Base-by-base conservation (phyloP, 148 eudicot genomes). In the Amaranthus palmeri region DNA sequence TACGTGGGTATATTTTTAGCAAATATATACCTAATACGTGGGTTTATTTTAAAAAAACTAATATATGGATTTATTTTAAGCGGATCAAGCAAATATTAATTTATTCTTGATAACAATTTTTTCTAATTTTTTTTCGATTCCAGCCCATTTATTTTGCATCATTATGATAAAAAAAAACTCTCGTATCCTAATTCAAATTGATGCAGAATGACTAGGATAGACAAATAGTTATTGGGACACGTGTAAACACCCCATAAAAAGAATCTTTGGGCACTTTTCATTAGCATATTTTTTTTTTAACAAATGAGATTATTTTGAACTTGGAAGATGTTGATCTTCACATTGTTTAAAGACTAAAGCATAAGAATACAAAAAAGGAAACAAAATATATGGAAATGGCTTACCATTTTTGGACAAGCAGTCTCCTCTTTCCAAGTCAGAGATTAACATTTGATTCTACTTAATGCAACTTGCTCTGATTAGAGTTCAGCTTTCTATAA, bases 361-460 rank as follows among this genome's bases (percentile, higher is more conserved):
- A 72, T 3, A 72, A 72, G 46, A 66, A 66, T 58, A 59, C 66
- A 77, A 58, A 72, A 67, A 36, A 52, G 70, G 69, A 25, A 25
- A 17, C 15, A 40, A 61, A 61, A 51, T 6, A 3, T 11, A 42
- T 44, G 45, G 53, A 14, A 70, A 56, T 76, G 73, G 68, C 11
- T 65, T 77, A 40, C 80, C 72, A 77, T 42, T 43, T 77, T 43
- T 77, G 67, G 76, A 12, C 36, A 67, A 7, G n/a, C 54, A 48
- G 3, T 18, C 14, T 51, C 40, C 14, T 72, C 79, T 77, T 77
- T 58, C 44, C 76, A 72, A 66, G 61, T 71, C 71, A 64, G 44
- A 36, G 11, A n/a, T 3, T 0, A 17, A 44, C 54, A 52, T 60
- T 52, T 54, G 49, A n/a, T 36, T 69, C 56, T 12, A 67, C 46